Conservation (phyloP, 176 grass and related monocot species). For the Aegilops bicornis region DNA sequence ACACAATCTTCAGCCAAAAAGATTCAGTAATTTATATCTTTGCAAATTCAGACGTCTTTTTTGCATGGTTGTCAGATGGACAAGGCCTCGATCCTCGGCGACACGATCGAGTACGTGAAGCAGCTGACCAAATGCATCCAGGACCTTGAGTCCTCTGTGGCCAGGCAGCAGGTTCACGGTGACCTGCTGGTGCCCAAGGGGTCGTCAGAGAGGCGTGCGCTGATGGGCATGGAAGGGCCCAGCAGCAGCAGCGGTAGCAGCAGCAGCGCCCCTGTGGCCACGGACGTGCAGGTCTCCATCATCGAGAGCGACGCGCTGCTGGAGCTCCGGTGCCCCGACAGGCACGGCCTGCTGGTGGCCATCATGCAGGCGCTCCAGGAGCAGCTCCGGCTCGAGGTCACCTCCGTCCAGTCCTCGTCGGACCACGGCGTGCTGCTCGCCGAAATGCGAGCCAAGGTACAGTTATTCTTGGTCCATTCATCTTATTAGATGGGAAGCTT, state of each 20-base stretch:
- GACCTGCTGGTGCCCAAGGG: too few species aligned
- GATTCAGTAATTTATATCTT: not conserved
- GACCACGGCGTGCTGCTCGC: conserved; percentile 40
- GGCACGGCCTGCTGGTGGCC: conserved; percentile 56
- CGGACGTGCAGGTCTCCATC: conserved; percentile 76
- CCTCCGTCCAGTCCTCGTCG: conserved; percentile 52
- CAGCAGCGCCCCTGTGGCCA: not conserved
- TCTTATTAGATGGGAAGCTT: too few species aligned
- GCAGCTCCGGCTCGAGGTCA: conserved; percentile 54
- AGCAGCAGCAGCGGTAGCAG: not conserved
- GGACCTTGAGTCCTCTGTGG: conserved; percentile 29
- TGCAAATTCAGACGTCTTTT: not conserved
- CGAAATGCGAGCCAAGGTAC: conserved; percentile 57
- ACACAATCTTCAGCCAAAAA: not conserved
- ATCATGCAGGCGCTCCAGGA: conserved; percentile 70
- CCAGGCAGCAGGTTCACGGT: too few species aligned
- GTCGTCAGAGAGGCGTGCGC: conserved; percentile 14
- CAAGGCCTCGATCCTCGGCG: conserved; percentile 73
- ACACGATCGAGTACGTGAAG: conserved; percentile 95
- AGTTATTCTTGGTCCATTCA: too few species aligned
- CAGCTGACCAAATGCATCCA: conserved; percentile 62
- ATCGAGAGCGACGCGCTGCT: conserved; percentile 63
- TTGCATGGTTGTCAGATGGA: conserved; percentile 55
- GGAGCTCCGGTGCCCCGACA: conserved; percentile 59
- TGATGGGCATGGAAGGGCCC: conserved; percentile 18